Evolutionary conservation across 768 basidiomycete species (phyloP), one percentile per base, ranked within the genome.

Genomic region (Amanita molliuscula): DNA sequence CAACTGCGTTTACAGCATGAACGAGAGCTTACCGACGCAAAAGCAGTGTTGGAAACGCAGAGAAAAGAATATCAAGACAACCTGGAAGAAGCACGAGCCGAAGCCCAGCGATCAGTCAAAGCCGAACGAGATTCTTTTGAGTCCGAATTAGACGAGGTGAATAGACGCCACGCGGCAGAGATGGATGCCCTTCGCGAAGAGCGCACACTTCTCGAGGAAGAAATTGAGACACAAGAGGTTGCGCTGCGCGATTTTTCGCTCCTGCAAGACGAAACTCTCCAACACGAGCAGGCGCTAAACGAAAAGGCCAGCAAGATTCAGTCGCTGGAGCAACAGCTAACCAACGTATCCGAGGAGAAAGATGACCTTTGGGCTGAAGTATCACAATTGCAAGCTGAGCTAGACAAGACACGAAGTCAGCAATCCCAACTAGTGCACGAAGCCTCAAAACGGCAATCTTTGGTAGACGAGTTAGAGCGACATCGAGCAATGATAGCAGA

Each of bases 401-500:
- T 89, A 7, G 73, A 78, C 44, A 69, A 67, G 54, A 78, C 79
- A 28, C 76, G 71, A 29, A 65, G 59, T 13, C 79, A 84, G 59
- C 80, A 84, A 56, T 73, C 75, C 3, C 75, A 75, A 59, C 75
- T 88, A 9, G 68, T 80, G 28, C 76, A 82, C 55, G 86, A 88
- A 60, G 80, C 78, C 8, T 85, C 86, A 6, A 82, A 84, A 56
- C 82, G 80, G 35, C 79, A 88, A 56, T 82, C 84, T 15, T 72
- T 89, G 33, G 78, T 77, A 8, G 73, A 76, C 18, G 88, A 93
- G 59, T 69, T 92, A 29, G 88, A 91, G 57, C 78, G 73, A 31
- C 85, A 88, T 62, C 85, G 86, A 21, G 82, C 81, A 7, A 70
- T 81, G 25, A 70, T 91, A 13, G 81, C 82, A 21, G 88, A 91